These are phyloP conservation scores for Leucocoprinus birnbaumii DNA, from an alignment of 768 basidiomycete species.

Conservation along the genomic window DNA sequence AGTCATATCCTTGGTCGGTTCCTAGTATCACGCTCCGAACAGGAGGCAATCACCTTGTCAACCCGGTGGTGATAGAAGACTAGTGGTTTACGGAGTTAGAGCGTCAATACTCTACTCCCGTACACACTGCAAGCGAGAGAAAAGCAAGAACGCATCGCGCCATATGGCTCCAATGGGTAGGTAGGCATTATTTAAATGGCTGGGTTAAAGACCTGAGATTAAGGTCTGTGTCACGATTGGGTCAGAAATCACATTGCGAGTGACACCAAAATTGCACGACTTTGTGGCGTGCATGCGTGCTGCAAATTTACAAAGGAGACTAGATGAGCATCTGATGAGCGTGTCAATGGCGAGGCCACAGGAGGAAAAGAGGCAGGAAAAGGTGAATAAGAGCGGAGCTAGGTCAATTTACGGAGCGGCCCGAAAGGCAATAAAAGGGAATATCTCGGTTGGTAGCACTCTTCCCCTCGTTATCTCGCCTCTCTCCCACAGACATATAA, in stretches of 20 bases:
- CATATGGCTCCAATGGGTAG: slow-evolving; percentile 7
- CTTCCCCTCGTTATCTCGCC: slow-evolving; percentile 18
- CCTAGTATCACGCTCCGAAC: not conserved
- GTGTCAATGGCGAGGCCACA: not conserved
- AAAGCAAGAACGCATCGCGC: slow-evolving; percentile 9
- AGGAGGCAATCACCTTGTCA: not conserved
- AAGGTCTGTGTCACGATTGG: no score
- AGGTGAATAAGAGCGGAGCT: slow-evolving; percentile 6
- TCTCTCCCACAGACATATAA: slow-evolving; percentile 22
- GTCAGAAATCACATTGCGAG: no score
- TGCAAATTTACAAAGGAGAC: not conserved
- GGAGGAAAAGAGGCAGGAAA: not conserved
- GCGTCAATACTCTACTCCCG: slow-evolving; percentile 15
- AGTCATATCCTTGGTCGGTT: no score
- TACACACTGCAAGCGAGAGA: not conserved
- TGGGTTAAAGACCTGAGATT: not conserved
- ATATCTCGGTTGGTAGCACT: slow-evolving; percentile 21
- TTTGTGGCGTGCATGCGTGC: not conserved
- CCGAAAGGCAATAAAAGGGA: slow-evolving; percentile 16
- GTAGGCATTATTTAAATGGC: not conserved
- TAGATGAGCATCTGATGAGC: slow-evolving; percentile 8
- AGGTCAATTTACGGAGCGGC: slow-evolving; percentile 19
- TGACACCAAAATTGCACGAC: not conserved
- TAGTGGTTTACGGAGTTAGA: slow-evolving; percentile 22
- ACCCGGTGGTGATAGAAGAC: slow-evolving; percentile 20